Evolutionary conservation across 768 basidiomycete species (phyloP), one percentile per base, ranked within the genome.

Genomic region (Mycena galericulata): DNA sequence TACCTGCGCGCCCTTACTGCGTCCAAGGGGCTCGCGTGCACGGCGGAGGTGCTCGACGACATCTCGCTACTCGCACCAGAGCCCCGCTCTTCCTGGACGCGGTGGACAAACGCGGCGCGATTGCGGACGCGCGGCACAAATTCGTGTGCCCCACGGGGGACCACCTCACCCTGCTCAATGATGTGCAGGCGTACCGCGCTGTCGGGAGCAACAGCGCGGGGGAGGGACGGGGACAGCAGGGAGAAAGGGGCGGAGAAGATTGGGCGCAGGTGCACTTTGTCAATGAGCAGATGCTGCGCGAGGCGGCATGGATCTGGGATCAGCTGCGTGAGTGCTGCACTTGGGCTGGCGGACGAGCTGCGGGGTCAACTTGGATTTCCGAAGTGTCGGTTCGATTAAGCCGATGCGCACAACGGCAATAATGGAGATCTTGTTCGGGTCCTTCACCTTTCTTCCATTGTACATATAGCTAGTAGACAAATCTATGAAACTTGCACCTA

Each of bases 241-340:
- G 26, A 46, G 57, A 56, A 60, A 84, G 80, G 68, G n/a, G n/a
- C n/a, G n/a, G n/a, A n/a, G n/a, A n/a, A n/a, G 89, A 88, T 41
- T 99, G 97, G 97, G 98, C 96, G 79, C 84, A 87, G 58, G 87
- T 89, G 59, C 91, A 97, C 74, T 95, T 87, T 69, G 73, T 99
- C 62, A 97, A 95, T 76, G 89, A 92, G 75, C 88, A 94, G 46
- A 91, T 94, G 4, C 83, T 99, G 29, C 77, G 83, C 26, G 93
- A 95, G 75, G 95, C 96, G 24, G 78, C 85, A 36, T 90, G 93
- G 60, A 96, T 97, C 53, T 82, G 92, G 67, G 86, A 89, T 53
- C 98, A 99, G 82, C 81, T 99, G 61, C 81, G 86, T 56, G 83
- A 85, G 50, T 84, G 90, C 26, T 96, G 92, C 73, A 80, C 82